Evolutionary conservation across 2,329 filamentous ascomycete species (phyloP), one percentile per base, ranked within the genome.

Genomic region (Fusarium verticillioides): DNA sequence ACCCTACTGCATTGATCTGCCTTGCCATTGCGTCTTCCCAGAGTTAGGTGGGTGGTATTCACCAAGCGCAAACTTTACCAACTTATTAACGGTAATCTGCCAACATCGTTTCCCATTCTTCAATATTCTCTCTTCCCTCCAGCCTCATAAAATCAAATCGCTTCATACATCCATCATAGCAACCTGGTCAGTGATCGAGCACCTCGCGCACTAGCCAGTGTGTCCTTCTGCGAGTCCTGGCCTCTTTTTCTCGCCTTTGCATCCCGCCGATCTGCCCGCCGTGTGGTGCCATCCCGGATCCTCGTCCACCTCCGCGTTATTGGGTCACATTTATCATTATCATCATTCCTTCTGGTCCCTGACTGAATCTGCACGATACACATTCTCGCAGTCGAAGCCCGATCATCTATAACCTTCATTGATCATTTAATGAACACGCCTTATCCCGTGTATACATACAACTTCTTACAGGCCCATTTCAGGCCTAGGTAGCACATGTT

Each of bases 401-500:
- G 50, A 61, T 74, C 58, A 64, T 63, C 40, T 46, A 59, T 59
- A 32, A 49, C 30, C 54, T 59, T 58, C 54, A 54, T 56, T 68
- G 61, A 64, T 52, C 63, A 42, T 73, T 77, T 78, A 62, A 77
- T 77, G 76, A 73, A 61, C 66, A 70, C 43, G 58, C 60, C 61
- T 70, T 46, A 46, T 28, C 23, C 52, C 37, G 47, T 57, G 60
- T 32, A 62, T 42, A 46, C 57, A 52, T 42, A 43, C 66, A 44
- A 68, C 42, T 50, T 63, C 59, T 54, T 57, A 62, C 71, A 69
- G 71, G 69, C 60, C 69, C 69, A 43, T 66, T 60, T 56, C 40
- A 57, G 62, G 66, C 74, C 74, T 72, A 63, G 72, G 74, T 78
- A 77, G 75, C 70, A 78, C 74, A 78, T 78, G 77, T 72, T 78